Base-by-base conservation (phyloP, 129 eudicot genomes). In the Pseudognaphalium luteoalbum region DNA sequence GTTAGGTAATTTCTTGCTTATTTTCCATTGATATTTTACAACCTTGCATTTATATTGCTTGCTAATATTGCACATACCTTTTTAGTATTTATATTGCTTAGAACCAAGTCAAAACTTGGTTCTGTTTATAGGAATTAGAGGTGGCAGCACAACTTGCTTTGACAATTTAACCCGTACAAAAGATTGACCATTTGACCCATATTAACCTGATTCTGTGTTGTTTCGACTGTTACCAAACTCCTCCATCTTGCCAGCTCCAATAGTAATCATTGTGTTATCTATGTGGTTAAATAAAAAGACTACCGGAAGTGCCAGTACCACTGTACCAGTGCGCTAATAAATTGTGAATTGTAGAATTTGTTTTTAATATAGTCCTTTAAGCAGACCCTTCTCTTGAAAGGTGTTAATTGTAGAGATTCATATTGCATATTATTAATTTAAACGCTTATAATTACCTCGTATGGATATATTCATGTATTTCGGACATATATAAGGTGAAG, bases 1-100 rank as follows among this genome's bases (percentile, higher is more conserved):
- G 22, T 79, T 15, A 81, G 93, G 93, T 88, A 85, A 58, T 11
- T 63, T 0, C 28, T 25, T 63, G 11, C 37, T 63, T 12, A 5
- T 28, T 28, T 28, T 4, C 10, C 37, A 29, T 29, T 15, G 3
- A 15, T 12, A 37, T 9, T 47, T 70, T 11, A 70, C 59, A 63
- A 35, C 16, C 20, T 39, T 6, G 1, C 58, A 22, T 69, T 71
- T 50, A 50, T 14, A 17, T 16, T 56, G n/a, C 66, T 54, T 20
- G 62, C 41, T 54, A 33, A 7, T 34, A 11, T 78, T 72, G 76
- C 4, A 2, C 17, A 29, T 59, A 58, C 15, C 34, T 33, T 72
- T 56, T 32, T 52, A 19, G 42, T 56, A 54, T 56, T 17, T 72
- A 7, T 7, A 17, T 42, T 69, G 3, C 15, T 25, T 41, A 15